Evolutionary conservation across 228 moss, liverwort and hornwort species (phyloP), one percentile per base, ranked within the genome.

Genomic region (Sphagnum magellanicum): DNA sequence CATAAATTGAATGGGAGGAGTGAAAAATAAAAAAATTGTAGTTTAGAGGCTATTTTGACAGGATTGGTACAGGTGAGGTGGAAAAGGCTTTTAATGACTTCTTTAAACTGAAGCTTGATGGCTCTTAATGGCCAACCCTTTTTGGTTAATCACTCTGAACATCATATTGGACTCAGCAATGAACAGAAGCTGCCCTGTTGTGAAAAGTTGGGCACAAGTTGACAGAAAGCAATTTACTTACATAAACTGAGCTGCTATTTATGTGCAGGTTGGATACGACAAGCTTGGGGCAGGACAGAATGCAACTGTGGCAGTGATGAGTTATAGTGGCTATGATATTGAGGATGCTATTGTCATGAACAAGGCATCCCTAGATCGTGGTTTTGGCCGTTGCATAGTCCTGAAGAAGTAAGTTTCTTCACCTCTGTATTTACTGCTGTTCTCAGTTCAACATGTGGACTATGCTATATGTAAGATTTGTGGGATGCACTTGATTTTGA

Each of bases 301-400:
- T 89, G 97, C 97, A 64, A 93, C 91, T 66, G 97, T 97, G 52
- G 97, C 97, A 70, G 97, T 97, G 52, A 97, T 97, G 97, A 97
- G 97, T 79, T 97, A 97, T 84, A 97, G 97, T 79, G 97, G 97
- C 65, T 97, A 97, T 75, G 97, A 97, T 75, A 97, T 97, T 63
- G 97, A 97, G 81, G 97, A 97, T 81, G 97, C 97, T 7, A 97
- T 97, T 74, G 97, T 97, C 48, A 97, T 97, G 97, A 97, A 97
- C 71, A 97, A 97, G 63, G 76, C 97, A 10, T 97, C 97, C 71
- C 76, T 97, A 72, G 97, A 97, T 81, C 88, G 97, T 72, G 97
- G 97, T 55, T 97, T 97, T 74, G 97, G 97, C 66, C 93, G 97
- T 60, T 97, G 97, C 79, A 97, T 97, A 51, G 97, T 97, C 50